Percentiles rank a stretch among this genome's conserved stretches.
These are phyloP conservation scores for Phytophthora pseudosyringae DNA, from an alignment of 352 stramenopile species.

Conservation along the genomic window DNA sequence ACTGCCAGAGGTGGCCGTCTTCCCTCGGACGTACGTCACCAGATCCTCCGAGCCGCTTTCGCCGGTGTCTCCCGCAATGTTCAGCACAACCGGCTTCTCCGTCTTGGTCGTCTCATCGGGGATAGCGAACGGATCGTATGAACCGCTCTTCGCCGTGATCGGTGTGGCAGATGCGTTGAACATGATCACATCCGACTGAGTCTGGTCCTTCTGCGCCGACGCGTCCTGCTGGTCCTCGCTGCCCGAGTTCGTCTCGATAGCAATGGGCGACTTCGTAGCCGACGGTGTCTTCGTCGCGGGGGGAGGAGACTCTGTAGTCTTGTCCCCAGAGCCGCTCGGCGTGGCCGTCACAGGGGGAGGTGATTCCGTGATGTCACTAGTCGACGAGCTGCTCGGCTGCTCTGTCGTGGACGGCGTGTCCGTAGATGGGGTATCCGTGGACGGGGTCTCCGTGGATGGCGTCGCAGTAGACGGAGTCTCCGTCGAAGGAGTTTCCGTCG, in stretches of 20 bases:
- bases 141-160: constrained; percentile 32
- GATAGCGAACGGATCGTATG: constrained; percentile 64
- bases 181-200: constrained; percentile 59
- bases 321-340: constrained; percentile 7
- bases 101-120: constrained; percentile 38
- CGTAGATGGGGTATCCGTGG: constrained; percentile 5
- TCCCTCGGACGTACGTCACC: constrained; percentile 60
- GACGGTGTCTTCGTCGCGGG: constrained; percentile 26
- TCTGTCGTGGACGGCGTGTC: constrained; percentile 17
- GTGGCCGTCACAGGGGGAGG: constrained; percentile 27
- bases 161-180: constrained; percentile 43
- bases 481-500: constrained; percentile 4
- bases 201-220: constrained; percentile 42
- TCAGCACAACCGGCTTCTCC: constrained; percentile 53
- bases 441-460: constrained; percentile 8
- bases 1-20: constrained; percentile 21
- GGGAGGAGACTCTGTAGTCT: constrained; percentile 25
- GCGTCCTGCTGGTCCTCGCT: constrained; percentile 33
- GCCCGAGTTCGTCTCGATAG: constrained; percentile 51
- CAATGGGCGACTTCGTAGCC: constrained; percentile 42
- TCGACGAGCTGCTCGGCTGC: constrained; percentile 10
- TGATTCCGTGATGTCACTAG: constrained; percentile 14
- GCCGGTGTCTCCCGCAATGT: constrained; percentile 44
- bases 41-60: constrained; percentile 33
- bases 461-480: constrained; percentile 11